Conservation (phyloP, 192 early-diverging fungal species). For the Rhizophagus prolifer region DNA sequence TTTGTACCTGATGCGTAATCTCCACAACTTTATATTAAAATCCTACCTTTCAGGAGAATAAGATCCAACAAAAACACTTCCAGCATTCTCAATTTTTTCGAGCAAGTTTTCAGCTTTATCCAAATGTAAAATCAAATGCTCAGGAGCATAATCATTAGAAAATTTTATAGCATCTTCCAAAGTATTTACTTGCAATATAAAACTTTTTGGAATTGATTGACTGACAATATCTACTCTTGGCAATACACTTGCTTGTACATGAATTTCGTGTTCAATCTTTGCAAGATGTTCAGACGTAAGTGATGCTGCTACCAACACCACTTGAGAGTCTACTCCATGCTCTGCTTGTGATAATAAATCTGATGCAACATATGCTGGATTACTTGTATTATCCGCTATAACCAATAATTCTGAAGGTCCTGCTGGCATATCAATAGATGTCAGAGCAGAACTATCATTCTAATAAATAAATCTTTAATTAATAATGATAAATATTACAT, state of each 20-base stretch:
- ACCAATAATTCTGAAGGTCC: slow-evolving; percentile 99
- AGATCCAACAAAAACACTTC: slow-evolving; percentile 94
- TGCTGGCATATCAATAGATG: slow-evolving; percentile 99
- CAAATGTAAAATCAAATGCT: slow-evolving; percentile 96
- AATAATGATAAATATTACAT: not conserved
- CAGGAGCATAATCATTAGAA: slow-evolving; percentile 95
- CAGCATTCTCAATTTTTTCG: slow-evolving; percentile 79
- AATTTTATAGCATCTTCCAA: slow-evolving; percentile 83
- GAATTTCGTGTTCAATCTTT: slow-evolving; percentile 77
- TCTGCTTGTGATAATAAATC: slow-evolving; percentile 98
- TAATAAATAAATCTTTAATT: slow-evolving; percentile 31
- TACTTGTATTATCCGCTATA: slow-evolving; percentile 84
- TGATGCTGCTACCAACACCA: slow-evolving; percentile 87
- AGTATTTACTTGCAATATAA: slow-evolving; percentile 66
- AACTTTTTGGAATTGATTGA: slow-evolving; percentile 84
- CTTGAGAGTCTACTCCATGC: slow-evolving; percentile 95
- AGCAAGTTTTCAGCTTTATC: slow-evolving; percentile 69
- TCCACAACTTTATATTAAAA: slow-evolving; percentile 68
- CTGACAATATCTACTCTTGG: slow-evolving; percentile 89
- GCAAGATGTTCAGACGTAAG: slow-evolving; percentile 65
- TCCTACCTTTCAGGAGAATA: slow-evolving; percentile 89
- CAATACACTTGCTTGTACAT: slow-evolving; percentile 77
- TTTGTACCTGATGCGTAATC: slow-evolving; percentile 99
- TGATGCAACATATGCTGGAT: slow-evolving; percentile 90
- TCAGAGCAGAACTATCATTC: slow-evolving; percentile 91